phyloP scores from a whole-genome alignment of 2,329 filamentous ascomycete species.

The Alternaria sp. region DNA sequence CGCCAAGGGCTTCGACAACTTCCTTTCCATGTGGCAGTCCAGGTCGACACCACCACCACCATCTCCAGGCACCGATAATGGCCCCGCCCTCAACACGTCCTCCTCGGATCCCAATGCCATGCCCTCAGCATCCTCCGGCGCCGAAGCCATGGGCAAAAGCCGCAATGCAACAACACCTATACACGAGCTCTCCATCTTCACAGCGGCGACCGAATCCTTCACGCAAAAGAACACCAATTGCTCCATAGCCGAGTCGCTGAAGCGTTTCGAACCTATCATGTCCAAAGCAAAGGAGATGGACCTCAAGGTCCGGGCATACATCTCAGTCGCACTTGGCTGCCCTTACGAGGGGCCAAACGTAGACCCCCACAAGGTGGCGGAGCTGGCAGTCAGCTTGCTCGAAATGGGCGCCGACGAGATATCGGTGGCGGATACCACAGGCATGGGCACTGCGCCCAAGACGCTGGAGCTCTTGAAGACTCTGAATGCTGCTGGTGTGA shows the following conservation, averaged over 20 bases:
- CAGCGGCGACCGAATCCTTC: slow-evolving; percentile 82
- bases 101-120: slow-evolving; percentile 54
- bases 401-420: slow-evolving; percentile 93
- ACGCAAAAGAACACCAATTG: slow-evolving; percentile 85
- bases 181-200: slow-evolving; percentile 80
- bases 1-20: slow-evolving; percentile 73
- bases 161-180: slow-evolving; percentile 23
- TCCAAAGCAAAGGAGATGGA: slow-evolving; percentile 70
- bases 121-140: slow-evolving; percentile 48
- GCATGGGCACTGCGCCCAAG: slow-evolving; percentile 82
- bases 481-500: slow-evolving; percentile 72
- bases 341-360: slow-evolving; percentile 75
- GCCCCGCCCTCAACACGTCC: slow-evolving; percentile 55
- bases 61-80: slow-evolving; percentile 48
- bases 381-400: slow-evolving; percentile 71
- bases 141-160: slow-evolving; percentile 43
- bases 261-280: slow-evolving; percentile 75
- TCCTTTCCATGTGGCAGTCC: slow-evolving; percentile 61
- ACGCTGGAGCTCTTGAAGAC: slow-evolving; percentile 72
- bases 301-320: slow-evolving; percentile 78
- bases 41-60: slow-evolving; percentile 51
- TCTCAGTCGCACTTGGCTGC: slow-evolving; percentile 77
- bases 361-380: slow-evolving; percentile 67
- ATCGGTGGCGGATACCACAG: slow-evolving; percentile 87
- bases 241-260: slow-evolving; percentile 76